Evolutionary conservation across 257 asterid genomes (phyloP).

Genomic region (Plectranthus barbatus): DNA sequence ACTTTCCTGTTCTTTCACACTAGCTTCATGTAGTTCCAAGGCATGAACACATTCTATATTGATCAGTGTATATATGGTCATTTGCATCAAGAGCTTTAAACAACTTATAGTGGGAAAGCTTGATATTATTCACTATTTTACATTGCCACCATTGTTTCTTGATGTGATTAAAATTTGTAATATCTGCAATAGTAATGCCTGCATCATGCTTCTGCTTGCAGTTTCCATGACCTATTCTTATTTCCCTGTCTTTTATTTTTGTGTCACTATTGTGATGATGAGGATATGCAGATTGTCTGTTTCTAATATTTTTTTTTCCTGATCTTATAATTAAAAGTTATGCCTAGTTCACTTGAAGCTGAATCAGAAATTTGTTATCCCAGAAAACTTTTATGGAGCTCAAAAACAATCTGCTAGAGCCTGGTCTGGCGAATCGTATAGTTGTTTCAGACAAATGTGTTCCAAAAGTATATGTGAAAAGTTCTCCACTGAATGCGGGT

Average conservation of each 20-base stretch:
- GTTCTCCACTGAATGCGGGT: constrained; percentile 23
- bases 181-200: not conserved
- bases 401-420: constrained; percentile 68
- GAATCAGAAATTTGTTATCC: constrained; percentile 1
- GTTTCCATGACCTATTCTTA: not conserved
- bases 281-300: not conserved
- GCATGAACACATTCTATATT: too few relatives aligned
- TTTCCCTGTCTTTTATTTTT: not conserved
- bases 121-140: not conserved
- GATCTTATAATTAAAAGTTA: not conserved
- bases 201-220: not conserved
- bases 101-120: not conserved
- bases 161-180: not conserved
- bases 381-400: constrained; percentile 92
- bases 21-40: not conserved
- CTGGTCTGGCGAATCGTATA: constrained; percentile 77
- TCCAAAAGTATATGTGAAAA: constrained; percentile 60
- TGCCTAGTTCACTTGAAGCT: not conserved
- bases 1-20: not conserved
- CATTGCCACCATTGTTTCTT: not conserved
- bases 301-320: not conserved
- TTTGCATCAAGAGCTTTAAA: not conserved
- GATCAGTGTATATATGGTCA: not conserved
- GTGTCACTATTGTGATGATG: not conserved
- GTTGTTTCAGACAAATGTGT: constrained; percentile 46